Evolutionary conservation across 73 alveolate genomes (phyloP).

Genomic region (Stentor coeruleus): DNA sequence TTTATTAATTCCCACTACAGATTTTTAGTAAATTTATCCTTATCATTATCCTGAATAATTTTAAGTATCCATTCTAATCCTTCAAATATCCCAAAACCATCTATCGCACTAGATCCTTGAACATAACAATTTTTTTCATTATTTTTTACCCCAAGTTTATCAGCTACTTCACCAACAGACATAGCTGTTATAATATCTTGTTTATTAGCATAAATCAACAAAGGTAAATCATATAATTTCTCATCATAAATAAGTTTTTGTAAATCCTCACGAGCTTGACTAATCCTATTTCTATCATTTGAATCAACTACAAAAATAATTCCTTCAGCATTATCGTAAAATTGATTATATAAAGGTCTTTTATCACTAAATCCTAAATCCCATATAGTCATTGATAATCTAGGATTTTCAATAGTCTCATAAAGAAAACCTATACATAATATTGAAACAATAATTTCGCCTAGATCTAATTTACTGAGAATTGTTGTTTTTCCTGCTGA

Average conservation of each 20-base stretch:
- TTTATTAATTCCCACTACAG: no score
- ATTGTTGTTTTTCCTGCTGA: background rate
- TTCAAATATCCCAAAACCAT: background rate
- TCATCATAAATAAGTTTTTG: slow-evolving; percentile 25
- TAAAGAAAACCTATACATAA: slow-evolving; percentile 74
- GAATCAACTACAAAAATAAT: slow-evolving; percentile 94
- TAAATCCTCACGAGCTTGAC: slow-evolving; percentile 59
- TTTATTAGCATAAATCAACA: slow-evolving; percentile 59
- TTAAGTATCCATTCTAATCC: background rate
- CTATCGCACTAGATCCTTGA: no score
- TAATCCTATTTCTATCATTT: slow-evolving; percentile 92
- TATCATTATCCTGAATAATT: no score
- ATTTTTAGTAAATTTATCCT: no score
- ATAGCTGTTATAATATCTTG: background rate
- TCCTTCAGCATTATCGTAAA: slow-evolving; percentile 86
- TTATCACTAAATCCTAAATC: slow-evolving; percentile 75
- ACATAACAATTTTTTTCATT: no score
- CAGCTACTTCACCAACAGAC: background rate
- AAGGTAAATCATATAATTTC: slow-evolving; percentile 43
- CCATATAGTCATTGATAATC: slow-evolving; percentile 56
- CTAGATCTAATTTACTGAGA: background rate
- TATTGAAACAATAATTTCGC: slow-evolving; percentile 39
- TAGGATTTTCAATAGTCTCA: slow-evolving; percentile 75
- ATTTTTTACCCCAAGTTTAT: no score
- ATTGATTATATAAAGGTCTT: slow-evolving; percentile 43